phyloP scores from a whole-genome alignment of 2,329 filamentous ascomycete species.

The Clathrospora elynae region DNA sequence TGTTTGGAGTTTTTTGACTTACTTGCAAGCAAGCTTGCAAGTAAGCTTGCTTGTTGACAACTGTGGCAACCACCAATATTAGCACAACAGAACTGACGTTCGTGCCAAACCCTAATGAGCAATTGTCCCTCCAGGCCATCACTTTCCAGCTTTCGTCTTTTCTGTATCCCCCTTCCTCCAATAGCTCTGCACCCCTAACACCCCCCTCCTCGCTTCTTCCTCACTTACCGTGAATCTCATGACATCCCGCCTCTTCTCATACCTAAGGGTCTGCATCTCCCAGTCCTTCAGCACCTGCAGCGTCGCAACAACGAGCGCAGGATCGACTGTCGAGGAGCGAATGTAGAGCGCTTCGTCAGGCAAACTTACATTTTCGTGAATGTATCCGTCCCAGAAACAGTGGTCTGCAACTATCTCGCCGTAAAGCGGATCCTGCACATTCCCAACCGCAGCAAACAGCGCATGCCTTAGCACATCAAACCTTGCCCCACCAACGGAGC shows the following conservation, averaged over 20 bases:
- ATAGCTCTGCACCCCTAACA: constrained; percentile 34
- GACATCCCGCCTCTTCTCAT: constrained; percentile 26
- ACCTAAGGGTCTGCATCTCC: constrained; percentile 34
- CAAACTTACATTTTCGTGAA: constrained; percentile 21
- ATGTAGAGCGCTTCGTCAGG: constrained; percentile 42
- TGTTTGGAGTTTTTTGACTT: no score
- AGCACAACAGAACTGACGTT: no score
- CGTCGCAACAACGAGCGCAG: constrained; percentile 37
- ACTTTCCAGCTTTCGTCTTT: no score
- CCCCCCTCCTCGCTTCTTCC: constrained; percentile 25
- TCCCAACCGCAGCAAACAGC: constrained; percentile 32
- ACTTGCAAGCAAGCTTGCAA: no score
- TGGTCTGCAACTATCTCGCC: constrained; percentile 46
- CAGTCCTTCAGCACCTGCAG: constrained; percentile 44
- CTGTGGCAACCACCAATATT: no score
- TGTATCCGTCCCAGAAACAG: constrained; percentile 41
- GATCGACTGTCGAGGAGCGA: constrained; percentile 29
- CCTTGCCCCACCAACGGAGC: constrained; percentile 29
- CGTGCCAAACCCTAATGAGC: no score
- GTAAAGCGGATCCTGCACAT: constrained; percentile 36
- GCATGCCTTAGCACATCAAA: constrained; percentile 42
- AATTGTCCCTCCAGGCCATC: no score
- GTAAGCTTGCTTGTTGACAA: no score
- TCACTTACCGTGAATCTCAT: constrained; percentile 29
- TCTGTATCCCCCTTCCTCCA: no score